Percentiles rank a stretch among this genome's conserved stretches.
Conservation (phyloP, 2,329 filamentous ascomycete species). For the Fusarium sp. region DNA sequence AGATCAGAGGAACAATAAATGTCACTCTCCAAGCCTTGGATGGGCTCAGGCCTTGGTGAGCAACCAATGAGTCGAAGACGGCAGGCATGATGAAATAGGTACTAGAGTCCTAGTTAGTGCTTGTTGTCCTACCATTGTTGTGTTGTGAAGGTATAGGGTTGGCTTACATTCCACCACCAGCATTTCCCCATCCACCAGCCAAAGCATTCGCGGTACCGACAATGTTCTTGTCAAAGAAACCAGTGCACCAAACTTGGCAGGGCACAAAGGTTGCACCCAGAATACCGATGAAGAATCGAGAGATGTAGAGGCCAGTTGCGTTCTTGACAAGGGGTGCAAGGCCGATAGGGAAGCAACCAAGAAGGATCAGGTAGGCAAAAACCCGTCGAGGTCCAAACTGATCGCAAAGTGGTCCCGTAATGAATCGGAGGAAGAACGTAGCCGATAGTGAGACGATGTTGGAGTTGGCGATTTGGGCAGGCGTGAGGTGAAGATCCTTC, state of each 20-base stretch:
- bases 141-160: not conserved
- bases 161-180: constrained; percentile 79
- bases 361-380: constrained; percentile 81
- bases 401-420: constrained; percentile 88
- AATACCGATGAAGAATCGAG: constrained; percentile 85
- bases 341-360: constrained; percentile 84
- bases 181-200: constrained; percentile 86
- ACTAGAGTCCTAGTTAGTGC: constrained; percentile 19
- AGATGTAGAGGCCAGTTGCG: constrained; percentile 71
- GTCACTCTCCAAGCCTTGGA: constrained; percentile 85
- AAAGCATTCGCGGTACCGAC: constrained; percentile 90
- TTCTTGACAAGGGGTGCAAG: constrained; percentile 82
- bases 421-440: constrained; percentile 78
- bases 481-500: constrained; percentile 78
- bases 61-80: constrained; percentile 81
- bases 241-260: constrained; percentile 93
- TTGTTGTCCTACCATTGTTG: not conserved
- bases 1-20: constrained; percentile 85
- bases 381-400: constrained; percentile 83
- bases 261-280: constrained; percentile 84
- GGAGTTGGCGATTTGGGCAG: constrained; percentile 83
- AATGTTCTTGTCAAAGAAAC: constrained; percentile 93
- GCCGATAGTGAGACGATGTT: constrained; percentile 85
- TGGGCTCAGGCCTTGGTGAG: constrained; percentile 67
- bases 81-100: constrained; percentile 96